Evolutionary conservation across 1,139 yeast genomes (phyloP).

Genomic region (Candida sp.): DNA sequence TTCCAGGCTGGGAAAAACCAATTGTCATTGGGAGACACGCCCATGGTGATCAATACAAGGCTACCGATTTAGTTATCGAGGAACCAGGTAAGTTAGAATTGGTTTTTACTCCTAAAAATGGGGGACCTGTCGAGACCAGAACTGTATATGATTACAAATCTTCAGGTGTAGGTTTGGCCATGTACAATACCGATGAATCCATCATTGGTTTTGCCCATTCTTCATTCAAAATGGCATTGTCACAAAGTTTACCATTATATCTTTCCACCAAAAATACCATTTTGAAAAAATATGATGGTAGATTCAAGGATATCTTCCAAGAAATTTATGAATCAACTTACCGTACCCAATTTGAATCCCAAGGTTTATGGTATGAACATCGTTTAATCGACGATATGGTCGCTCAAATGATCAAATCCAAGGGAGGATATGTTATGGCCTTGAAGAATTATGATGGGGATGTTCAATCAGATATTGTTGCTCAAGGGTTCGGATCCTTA

Average conservation of each 20-base stretch:
- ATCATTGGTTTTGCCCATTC: constrained; percentile 76
- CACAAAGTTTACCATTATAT: constrained; percentile 62
- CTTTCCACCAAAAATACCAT: constrained; percentile 80
- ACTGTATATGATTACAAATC: constrained; percentile 61
- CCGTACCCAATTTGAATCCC: constrained; percentile 52
- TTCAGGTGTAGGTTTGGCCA: constrained; percentile 73
- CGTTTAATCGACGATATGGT: constrained; percentile 87
- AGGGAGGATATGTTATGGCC: constrained; percentile 82
- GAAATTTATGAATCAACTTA: constrained; percentile 58
- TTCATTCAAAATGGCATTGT: constrained; percentile 71
- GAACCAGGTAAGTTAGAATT: constrained; percentile 68
- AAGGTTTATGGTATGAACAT: constrained; percentile 77
- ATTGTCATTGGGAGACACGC: constrained; percentile 87
- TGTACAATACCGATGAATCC: constrained; percentile 85
- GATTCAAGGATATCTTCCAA: constrained; percentile 78
- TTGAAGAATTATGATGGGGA: constrained; percentile 86
- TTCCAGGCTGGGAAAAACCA: constrained; percentile 79
- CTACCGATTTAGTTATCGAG: constrained; percentile 68
- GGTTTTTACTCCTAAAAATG: constrained; percentile 61
- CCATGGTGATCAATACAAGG: constrained; percentile 81
- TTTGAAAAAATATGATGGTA: constrained; percentile 77
- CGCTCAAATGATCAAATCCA: constrained; percentile 83
- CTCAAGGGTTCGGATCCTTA: constrained; percentile 82
- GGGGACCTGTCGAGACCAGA: constrained; percentile 46
- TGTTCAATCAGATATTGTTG: constrained; percentile 81